Conservation (phyloP, 129 eudicot genomes). For the Scalesia atractyloides region DNA sequence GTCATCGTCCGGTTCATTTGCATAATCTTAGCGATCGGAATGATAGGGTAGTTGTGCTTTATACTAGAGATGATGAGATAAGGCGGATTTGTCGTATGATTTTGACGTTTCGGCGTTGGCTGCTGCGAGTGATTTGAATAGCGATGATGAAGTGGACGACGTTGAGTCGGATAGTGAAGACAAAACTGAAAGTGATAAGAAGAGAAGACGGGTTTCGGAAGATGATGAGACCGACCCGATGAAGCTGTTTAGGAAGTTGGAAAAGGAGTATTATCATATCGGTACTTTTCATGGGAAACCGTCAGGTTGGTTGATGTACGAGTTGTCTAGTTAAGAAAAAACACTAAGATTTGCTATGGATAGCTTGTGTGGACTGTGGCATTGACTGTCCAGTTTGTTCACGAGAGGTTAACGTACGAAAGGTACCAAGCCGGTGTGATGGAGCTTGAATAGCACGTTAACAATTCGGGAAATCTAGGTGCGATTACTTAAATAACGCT, state of each 20-base stretch:
- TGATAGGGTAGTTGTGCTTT: constrained; percentile 74
- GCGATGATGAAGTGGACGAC: constrained; percentile 51
- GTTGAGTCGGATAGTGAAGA: constrained; percentile 37
- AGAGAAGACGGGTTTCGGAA: constrained; percentile 54
- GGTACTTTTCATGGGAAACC: constrained; percentile 97
- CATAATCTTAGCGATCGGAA: constrained; percentile 68
- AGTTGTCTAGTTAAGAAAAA: constrained; percentile 69
- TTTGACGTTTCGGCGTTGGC: no score
- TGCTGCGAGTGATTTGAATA: no score
- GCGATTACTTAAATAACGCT: constrained; percentile 60
- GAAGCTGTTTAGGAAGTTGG: constrained; percentile 66
- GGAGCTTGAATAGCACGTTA: no score
- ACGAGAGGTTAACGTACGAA: constrained; percentile 76
- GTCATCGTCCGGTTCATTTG: constrained; percentile 93
- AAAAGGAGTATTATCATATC: constrained; percentile 69
- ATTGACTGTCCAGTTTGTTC: constrained; percentile 90
- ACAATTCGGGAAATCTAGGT: no score
- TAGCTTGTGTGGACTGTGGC: constrained; percentile 97
- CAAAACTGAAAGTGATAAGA: constrained; percentile 53
- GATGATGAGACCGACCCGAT: constrained; percentile 65
- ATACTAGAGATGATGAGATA: no score
- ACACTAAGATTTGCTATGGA: constrained; percentile 79
- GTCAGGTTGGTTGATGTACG: constrained; percentile 90
- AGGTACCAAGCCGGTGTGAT: constrained; percentile 85
- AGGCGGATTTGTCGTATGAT: no score